Percentiles rank a stretch among this genome's conserved stretches.
Evolutionary conservation across 2,329 filamentous ascomycete genomes (phyloP).

Genomic region (Fusarium sublunatum): DNA sequence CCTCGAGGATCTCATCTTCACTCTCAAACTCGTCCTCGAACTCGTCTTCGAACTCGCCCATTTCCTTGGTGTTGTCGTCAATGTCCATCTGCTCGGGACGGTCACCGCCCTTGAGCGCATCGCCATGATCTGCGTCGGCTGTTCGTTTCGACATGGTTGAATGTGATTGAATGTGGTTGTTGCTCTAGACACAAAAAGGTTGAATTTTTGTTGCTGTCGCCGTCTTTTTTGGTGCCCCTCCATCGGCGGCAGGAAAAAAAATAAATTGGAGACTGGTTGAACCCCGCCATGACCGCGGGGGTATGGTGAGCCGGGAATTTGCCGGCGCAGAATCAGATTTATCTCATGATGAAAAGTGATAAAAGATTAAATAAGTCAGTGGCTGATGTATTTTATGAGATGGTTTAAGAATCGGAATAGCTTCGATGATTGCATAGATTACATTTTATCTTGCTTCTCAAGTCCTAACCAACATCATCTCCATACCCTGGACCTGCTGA

Average conservation of each 20-base stretch:
- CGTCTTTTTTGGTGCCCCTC: slow-evolving; percentile 37
- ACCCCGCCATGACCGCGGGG: slow-evolving; percentile 41
- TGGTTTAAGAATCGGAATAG: too few species aligned
- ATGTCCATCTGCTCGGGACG: slow-evolving; percentile 75
- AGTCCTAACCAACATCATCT: not conserved
- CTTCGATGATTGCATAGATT: not conserved
- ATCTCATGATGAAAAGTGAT: not conserved
- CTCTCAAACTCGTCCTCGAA: slow-evolving; percentile 93
- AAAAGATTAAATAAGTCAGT: too few species aligned
- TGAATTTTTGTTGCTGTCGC: slow-evolving; percentile 28
- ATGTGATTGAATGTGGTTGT: not conserved
- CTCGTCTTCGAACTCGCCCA: slow-evolving; percentile 93
- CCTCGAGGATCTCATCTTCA: slow-evolving; percentile 90
- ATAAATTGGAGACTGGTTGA: slow-evolving; percentile 26
- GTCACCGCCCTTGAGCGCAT: slow-evolving; percentile 68
- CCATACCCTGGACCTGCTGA: slow-evolving; percentile 26
- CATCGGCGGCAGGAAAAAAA: slow-evolving; percentile 35
- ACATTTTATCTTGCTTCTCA: not conserved
- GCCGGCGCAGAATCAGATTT: slow-evolving; percentile 20
- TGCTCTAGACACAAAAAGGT: slow-evolving; percentile 22
- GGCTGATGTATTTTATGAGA: too few species aligned
- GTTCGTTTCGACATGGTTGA: slow-evolving; percentile 69
- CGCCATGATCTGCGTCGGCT: slow-evolving; percentile 61
- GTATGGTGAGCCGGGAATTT: slow-evolving; percentile 26
- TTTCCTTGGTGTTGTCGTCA: slow-evolving; percentile 67